Evolutionary conservation across 495 filamentous ascomycete species (phyloP).

Genomic region (Podospora bellae-mahoneyi): DNA sequence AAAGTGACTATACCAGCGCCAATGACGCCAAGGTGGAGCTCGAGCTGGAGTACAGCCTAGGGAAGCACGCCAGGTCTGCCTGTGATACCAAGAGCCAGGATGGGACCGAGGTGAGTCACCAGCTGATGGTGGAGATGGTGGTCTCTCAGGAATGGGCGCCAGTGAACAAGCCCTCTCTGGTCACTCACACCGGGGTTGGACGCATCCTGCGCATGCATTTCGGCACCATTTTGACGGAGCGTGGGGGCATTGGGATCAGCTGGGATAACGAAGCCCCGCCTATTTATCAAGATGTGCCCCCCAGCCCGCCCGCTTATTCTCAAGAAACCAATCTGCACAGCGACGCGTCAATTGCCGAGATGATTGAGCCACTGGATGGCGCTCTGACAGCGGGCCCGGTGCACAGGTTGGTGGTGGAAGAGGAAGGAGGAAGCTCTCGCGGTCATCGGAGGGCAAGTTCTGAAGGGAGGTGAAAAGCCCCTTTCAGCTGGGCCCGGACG

Average conservation of each 20-base stretch:
- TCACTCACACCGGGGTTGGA: conserved; percentile 85
- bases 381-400: neutral
- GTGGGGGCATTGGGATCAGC: conserved; percentile 82
- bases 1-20: conserved; percentile 73
- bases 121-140: conserved; percentile 87
- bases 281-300: conserved; percentile 90
- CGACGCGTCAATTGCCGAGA: conserved; percentile 25
- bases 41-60: conserved; percentile 72
- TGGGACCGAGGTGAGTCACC: conserved; percentile 75
- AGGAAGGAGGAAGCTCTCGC: neutral
- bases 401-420: neutral
- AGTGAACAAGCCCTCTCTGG: conserved; percentile 61
- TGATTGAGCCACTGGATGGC: conserved; percentile 29
- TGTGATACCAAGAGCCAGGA: conserved; percentile 80
- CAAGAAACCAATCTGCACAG: conserved; percentile 22
- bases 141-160: conserved; percentile 87
- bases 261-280: conserved; percentile 98
- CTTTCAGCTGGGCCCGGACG: conserved; percentile 12
- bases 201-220: conserved; percentile 94
- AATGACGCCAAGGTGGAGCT: conserved; percentile 71
- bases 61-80: conserved; percentile 56
- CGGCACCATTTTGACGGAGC: conserved; percentile 72
- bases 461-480: conserved; percentile 25
- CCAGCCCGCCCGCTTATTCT: conserved; percentile 74
- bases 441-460: conserved; percentile 1